phyloP scores from a whole-genome alignment of 106 monocot genomes.

The Alisma plantagoaquatica region DNA sequence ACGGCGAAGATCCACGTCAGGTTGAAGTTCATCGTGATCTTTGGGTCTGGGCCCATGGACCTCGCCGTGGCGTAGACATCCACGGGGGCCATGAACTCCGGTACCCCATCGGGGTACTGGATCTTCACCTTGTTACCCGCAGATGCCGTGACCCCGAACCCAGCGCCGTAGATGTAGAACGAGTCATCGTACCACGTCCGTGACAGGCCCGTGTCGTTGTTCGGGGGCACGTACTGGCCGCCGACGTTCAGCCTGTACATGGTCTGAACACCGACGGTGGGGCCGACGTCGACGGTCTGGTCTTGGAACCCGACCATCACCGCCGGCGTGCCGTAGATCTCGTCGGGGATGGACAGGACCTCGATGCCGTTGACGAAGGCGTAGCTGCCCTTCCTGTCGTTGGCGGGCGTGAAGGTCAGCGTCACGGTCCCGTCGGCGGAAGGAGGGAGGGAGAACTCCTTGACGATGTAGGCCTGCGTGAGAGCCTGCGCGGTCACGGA shows the following conservation, averaged over 20 bases:
- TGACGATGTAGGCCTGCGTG: slow-evolving; percentile 15
- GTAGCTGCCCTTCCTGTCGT: background rate
- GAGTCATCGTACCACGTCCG: slow-evolving; percentile 68
- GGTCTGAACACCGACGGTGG: slow-evolving; percentile 11
- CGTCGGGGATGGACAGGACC: slow-evolving; percentile 11
- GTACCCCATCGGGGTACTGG: too few species aligned
- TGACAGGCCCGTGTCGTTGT: slow-evolving; percentile 22
- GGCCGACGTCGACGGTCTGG: slow-evolving; percentile 3
- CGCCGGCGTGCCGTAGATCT: background rate
- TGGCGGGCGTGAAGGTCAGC: slow-evolving; percentile 12
- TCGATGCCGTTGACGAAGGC: too few species aligned
- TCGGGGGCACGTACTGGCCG: slow-evolving; percentile 12
- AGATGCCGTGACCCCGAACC: slow-evolving; percentile 30
- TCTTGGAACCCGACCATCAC: slow-evolving; percentile 10
- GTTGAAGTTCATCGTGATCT: slow-evolving; percentile 42
- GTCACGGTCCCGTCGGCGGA: slow-evolving; percentile 4
- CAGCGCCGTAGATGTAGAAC: slow-evolving; percentile 40
- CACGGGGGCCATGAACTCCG: slow-evolving; percentile 36
- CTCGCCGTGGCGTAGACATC: slow-evolving; percentile 42
- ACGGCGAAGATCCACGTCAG: slow-evolving; percentile 57
- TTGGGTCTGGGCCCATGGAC: slow-evolving; percentile 56
- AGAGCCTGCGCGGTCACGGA: too few species aligned
- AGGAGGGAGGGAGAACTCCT: slow-evolving; percentile 10
- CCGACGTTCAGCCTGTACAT: slow-evolving; percentile 21
- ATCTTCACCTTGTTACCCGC: too few species aligned